phyloP scores from a whole-genome alignment of 768 basidiomycete genomes.

The Candolleomyces aberdarensis region DNA sequence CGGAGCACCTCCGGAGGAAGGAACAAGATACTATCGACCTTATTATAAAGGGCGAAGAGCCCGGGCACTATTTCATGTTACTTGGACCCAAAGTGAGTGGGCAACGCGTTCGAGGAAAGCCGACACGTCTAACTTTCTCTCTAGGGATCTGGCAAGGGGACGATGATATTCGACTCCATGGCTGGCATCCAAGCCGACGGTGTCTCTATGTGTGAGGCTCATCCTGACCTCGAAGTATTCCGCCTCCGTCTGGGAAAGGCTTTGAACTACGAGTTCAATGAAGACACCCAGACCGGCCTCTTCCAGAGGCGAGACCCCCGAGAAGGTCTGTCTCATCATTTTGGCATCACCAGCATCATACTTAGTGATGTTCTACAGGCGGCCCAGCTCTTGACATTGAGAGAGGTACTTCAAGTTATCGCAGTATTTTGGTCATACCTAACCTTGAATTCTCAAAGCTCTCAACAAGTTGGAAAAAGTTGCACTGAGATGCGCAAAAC shows the following conservation, averaged over 20 bases:
- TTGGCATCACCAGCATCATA: background rate
- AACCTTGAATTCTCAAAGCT: constrained; percentile 16
- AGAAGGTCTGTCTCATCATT: constrained; percentile 47
- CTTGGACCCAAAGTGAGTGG: constrained; percentile 67
- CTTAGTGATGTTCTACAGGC: background rate
- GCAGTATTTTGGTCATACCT: too few species aligned
- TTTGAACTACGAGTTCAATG: constrained; percentile 82
- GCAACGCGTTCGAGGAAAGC: background rate
- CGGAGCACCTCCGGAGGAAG: constrained; percentile 61
- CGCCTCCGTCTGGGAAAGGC: constrained; percentile 82
- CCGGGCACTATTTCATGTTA: constrained; percentile 72
- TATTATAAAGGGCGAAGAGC: constrained; percentile 71
- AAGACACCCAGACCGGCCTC: constrained; percentile 75
- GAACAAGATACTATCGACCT: constrained; percentile 77
- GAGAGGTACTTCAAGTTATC: constrained; percentile 35
- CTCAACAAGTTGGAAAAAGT: constrained; percentile 86
- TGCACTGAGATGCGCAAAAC: constrained; percentile 58
- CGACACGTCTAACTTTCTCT: background rate
- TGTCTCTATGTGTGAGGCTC: constrained; percentile 76
- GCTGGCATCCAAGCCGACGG: constrained; percentile 63
- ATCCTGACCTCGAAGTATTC: constrained; percentile 86
- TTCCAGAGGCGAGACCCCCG: constrained; percentile 82
- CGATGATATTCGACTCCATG: constrained; percentile 85
- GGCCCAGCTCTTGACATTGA: constrained; percentile 82
- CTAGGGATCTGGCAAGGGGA: constrained; percentile 78